phyloP scores from a whole-genome alignment of 2,329 filamentous ascomycete genomes.

The Lasiodiplodia gonubiensis region DNA sequence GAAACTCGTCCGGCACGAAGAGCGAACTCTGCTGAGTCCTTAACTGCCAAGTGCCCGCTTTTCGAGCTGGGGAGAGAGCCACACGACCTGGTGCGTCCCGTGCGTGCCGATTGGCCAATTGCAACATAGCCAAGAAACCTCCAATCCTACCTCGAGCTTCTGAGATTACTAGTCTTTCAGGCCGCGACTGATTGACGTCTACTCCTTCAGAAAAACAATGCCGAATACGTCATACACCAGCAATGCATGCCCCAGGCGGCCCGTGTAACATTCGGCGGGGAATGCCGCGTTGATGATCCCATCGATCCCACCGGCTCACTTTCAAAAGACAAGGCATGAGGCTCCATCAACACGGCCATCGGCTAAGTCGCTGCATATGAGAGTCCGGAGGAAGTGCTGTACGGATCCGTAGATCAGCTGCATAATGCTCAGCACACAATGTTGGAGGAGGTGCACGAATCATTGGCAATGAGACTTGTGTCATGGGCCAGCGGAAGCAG shows the following conservation, averaged over 20 bases:
- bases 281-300: not conserved
- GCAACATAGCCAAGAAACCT: not conserved
- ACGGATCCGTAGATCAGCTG: no score
- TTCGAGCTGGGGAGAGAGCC: not conserved
- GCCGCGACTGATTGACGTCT: not conserved
- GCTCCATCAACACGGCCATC: not conserved
- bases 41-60: not conserved
- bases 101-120: constrained; percentile 9
- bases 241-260: not conserved
- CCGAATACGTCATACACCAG: not conserved
- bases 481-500: not conserved
- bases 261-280: not conserved
- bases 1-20: not conserved
- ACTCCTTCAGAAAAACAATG: no score
- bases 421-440: not conserved
- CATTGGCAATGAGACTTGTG: not conserved
- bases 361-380: not conserved
- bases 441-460: not conserved
- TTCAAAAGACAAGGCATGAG: not conserved
- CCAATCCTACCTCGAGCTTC: not conserved
- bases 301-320: not conserved
- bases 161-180: not conserved
- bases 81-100: not conserved
- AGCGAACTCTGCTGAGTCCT: not conserved
- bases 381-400: not conserved